phyloP scores from a whole-genome alignment of 2,329 filamentous ascomycete species.

The Cercospora zeae-maydis region DNA sequence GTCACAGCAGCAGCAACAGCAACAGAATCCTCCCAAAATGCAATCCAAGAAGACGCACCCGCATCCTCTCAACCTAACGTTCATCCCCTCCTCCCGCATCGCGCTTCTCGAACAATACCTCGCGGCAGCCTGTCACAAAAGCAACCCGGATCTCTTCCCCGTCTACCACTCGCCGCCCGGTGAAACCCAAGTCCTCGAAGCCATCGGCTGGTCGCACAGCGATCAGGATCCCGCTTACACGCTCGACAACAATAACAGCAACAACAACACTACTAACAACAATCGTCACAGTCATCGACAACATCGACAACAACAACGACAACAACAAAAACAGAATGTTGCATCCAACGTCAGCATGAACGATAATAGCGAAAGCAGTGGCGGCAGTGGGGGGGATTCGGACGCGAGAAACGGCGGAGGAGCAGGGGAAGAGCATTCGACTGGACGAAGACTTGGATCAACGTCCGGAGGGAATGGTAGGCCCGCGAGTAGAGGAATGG shows the following conservation, averaged over 20 bases:
- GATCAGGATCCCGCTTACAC: slow-evolving; percentile 26
- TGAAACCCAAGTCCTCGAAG: slow-evolving; percentile 42
- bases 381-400: not conserved
- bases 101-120: slow-evolving; percentile 41
- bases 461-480: not conserved
- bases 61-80: slow-evolving; percentile 38
- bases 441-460: too few relatives aligned
- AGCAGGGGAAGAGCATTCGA: too few relatives aligned
- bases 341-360: too few relatives aligned
- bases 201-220: slow-evolving; percentile 44
- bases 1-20: not conserved
- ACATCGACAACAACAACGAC: too few relatives aligned
- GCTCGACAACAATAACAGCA: not conserved
- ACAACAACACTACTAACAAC: not conserved
- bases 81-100: slow-evolving; percentile 38
- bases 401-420: not conserved
- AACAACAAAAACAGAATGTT: too few relatives aligned
- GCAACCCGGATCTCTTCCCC: slow-evolving; percentile 38
- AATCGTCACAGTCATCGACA: not conserved
- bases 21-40: not conserved
- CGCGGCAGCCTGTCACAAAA: slow-evolving; percentile 39
- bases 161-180: slow-evolving; percentile 33
- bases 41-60: slow-evolving; percentile 22
- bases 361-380: too few relatives aligned
- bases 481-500: not conserved